Percentiles rank a stretch among this genome's conserved stretches.
phyloP scores from a whole-genome alignment of 306 rosid species.

The Ormosia semicastrata region DNA sequence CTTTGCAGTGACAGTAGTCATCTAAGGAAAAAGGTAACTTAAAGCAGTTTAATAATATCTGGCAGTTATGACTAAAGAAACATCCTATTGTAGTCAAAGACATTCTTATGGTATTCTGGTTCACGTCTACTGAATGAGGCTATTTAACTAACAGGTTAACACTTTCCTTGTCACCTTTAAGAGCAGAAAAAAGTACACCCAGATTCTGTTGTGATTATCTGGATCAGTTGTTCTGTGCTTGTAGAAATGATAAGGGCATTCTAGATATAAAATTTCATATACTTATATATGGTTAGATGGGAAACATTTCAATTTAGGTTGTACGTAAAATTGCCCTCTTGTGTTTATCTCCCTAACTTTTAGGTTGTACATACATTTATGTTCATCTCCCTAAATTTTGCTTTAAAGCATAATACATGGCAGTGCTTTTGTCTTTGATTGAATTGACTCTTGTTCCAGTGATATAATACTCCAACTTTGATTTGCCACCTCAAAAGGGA shows the following conservation, averaged over 20 bases:
- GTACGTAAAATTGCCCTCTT: neutral
- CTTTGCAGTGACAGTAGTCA: neutral
- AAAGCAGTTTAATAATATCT: neutral
- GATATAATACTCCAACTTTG: neutral
- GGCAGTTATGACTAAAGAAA: neutral
- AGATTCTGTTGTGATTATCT: neutral
- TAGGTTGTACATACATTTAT: neutral
- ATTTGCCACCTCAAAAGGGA: neutral
- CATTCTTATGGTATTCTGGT: neutral
- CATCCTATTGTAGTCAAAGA: neutral
- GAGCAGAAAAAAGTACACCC: neutral
- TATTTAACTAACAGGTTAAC: neutral
- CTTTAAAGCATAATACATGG: neutral
- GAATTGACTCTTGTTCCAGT: neutral
- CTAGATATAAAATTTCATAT: neutral
- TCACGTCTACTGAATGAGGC: neutral
- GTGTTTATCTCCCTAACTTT: neutral
- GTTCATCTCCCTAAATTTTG: neutral
- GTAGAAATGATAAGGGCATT: neutral
- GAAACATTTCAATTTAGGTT: neutral
- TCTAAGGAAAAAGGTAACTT: neutral
- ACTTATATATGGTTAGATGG: neutral
- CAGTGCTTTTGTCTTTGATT: neutral
- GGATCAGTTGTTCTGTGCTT: neutral
- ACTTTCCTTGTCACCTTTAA: neutral